Evolutionary conservation across 2,329 filamentous ascomycete species (phyloP).

Genomic region (Phyllosticta citrichinensis): DNA sequence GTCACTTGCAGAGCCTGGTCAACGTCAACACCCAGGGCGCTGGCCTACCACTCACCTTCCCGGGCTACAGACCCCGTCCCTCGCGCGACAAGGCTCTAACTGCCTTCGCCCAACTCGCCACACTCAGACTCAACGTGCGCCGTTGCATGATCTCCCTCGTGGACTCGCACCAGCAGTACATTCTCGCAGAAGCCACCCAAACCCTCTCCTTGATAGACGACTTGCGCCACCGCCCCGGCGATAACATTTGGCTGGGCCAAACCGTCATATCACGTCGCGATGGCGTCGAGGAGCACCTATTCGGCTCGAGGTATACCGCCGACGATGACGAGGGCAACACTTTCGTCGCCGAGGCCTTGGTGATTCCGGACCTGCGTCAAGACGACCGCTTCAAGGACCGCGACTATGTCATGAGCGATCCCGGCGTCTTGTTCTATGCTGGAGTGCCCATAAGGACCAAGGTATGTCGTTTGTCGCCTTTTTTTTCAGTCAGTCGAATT

Average conservation of each 20-base stretch:
- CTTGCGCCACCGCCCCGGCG: slow-evolving; percentile 10
- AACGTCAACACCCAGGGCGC: slow-evolving; percentile 17
- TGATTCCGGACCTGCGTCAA: slow-evolving; percentile 23
- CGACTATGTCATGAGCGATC: slow-evolving; percentile 18
- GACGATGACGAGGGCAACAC: slow-evolving; percentile 2
- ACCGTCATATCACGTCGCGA: slow-evolving; percentile 20
- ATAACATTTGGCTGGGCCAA: slow-evolving; percentile 20
- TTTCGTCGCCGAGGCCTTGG: slow-evolving; percentile 5
- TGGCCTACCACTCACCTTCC: slow-evolving; percentile 19
- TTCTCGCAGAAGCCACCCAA: slow-evolving; percentile 30
- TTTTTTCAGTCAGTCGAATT: neutral
- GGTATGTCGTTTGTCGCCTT: neutral
- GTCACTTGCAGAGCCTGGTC: slow-evolving; percentile 19
- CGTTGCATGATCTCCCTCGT: slow-evolving; percentile 28
- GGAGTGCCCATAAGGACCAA: slow-evolving; percentile 50
- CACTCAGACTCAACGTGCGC: slow-evolving; percentile 22
- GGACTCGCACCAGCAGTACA: slow-evolving; percentile 24
- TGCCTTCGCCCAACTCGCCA: slow-evolving; percentile 26
- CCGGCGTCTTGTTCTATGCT: slow-evolving; percentile 39
- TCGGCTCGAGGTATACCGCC: slow-evolving; percentile 4
- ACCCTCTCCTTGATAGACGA: slow-evolving; percentile 16
- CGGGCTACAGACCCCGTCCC: slow-evolving; percentile 16
- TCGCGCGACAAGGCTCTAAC: slow-evolving; percentile 18
- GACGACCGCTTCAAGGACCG: slow-evolving; percentile 30
- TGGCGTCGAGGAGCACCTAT: slow-evolving; percentile 13